These are phyloP conservation scores for Zygoascus tannicola DNA, from an alignment of 805 yeast species.

Conservation along the genomic window DNA sequence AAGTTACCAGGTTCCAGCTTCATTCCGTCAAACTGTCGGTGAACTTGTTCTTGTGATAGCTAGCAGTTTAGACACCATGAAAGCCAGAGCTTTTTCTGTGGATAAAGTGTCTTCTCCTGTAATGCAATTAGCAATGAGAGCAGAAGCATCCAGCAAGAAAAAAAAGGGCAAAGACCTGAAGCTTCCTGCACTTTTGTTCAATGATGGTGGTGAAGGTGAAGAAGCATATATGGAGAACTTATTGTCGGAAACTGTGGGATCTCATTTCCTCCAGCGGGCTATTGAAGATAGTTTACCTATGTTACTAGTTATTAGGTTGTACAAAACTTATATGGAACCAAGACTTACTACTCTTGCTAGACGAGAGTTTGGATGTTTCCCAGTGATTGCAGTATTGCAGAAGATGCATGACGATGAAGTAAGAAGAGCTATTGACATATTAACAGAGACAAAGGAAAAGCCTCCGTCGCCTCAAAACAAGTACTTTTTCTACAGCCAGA, in stretches of 20 bases:
- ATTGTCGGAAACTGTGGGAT: slow-evolving; percentile 82
- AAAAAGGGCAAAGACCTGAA: slow-evolving; percentile 44
- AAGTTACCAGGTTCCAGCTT: slow-evolving; percentile 58
- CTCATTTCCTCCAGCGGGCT: slow-evolving; percentile 76
- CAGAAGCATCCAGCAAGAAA: slow-evolving; percentile 46
- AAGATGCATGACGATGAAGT: slow-evolving; percentile 57
- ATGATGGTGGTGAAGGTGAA: slow-evolving; percentile 34
- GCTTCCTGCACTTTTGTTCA: slow-evolving; percentile 47
- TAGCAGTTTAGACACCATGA: slow-evolving; percentile 32
- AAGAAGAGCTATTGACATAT: slow-evolving; percentile 27
- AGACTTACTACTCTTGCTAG: slow-evolving; percentile 64
- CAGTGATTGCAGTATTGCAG: slow-evolving; percentile 60
- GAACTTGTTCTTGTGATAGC: slow-evolving; percentile 38
- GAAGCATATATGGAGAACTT: slow-evolving; percentile 70
- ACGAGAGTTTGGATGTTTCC: slow-evolving; percentile 77
- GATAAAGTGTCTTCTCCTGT: slow-evolving; percentile 85
- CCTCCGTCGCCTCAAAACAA: slow-evolving; percentile 3
- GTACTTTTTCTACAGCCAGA: neutral
- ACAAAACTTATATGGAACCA: slow-evolving; percentile 60
- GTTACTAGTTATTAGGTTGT: slow-evolving; percentile 63
- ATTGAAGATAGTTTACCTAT: slow-evolving; percentile 53
- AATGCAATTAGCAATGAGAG: slow-evolving; percentile 62
- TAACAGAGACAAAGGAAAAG: slow-evolving; percentile 17
- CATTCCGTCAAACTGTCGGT: slow-evolving; percentile 54
- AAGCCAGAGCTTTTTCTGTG: slow-evolving; percentile 64